Evolutionary conservation across 164 flowering plant genomes (phyloP).

Genomic region (Umbellularia californica): DNA sequence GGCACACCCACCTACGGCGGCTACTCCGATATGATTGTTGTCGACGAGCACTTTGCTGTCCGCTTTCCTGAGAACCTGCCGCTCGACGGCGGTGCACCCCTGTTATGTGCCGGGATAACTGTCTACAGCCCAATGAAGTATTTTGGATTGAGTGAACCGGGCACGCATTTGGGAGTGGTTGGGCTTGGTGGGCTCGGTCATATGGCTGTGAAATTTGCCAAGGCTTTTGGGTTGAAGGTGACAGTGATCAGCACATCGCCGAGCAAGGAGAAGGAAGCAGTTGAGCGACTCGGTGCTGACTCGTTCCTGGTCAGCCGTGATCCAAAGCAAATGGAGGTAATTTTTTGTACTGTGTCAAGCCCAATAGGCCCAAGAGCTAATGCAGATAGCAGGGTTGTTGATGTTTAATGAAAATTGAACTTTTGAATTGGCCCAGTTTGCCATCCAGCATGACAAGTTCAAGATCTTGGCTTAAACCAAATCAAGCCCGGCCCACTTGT

Average conservation of each 20-base stretch:
- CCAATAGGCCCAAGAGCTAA: too few relatives aligned
- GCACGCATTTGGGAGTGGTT: conserved; percentile 41
- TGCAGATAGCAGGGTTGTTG: too few relatives aligned
- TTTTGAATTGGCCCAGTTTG: too few relatives aligned
- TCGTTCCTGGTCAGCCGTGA: conserved; percentile 51
- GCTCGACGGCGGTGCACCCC: conserved; percentile 39
- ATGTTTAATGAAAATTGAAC: too few relatives aligned
- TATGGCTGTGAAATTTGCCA: conserved; percentile 51
- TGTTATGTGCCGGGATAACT: conserved; percentile 48
- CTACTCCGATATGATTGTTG: conserved; percentile 32
- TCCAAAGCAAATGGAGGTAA: conserved; percentile 39
- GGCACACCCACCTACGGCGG: conserved; percentile 36
- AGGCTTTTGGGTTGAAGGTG: conserved; percentile 55
- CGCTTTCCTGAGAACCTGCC: conserved; percentile 45
- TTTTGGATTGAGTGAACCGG: conserved; percentile 36
- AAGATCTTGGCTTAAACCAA: too few relatives aligned
- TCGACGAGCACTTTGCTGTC: conserved; percentile 30
- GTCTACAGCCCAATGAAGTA: conserved; percentile 43
- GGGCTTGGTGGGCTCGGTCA: conserved; percentile 64
- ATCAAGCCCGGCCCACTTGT: too few relatives aligned
- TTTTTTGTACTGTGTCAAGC: too few relatives aligned
- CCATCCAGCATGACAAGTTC: too few relatives aligned
- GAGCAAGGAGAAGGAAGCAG: conserved; percentile 54
- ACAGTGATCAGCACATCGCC: conserved; percentile 71
- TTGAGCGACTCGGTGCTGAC: conserved; percentile 50